phyloP scores from a whole-genome alignment of 1,284 basidiomycete species.

The Wallemia mellicola region DNA sequence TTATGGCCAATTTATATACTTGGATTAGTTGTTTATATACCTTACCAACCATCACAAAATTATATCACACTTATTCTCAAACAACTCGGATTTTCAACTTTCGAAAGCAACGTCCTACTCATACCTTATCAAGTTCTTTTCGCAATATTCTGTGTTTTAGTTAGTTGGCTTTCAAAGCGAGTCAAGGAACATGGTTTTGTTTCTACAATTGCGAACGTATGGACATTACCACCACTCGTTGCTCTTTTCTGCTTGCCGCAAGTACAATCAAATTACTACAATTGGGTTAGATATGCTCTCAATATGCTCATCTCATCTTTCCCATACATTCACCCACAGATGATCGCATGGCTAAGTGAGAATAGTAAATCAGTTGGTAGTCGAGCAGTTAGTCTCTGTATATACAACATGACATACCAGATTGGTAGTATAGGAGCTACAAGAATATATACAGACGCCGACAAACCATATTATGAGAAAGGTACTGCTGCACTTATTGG shows the following conservation, averaged over 20 bases:
- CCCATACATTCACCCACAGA: not conserved
- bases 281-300: not conserved
- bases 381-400: not conserved
- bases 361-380: not conserved
- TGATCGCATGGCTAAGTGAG: not conserved
- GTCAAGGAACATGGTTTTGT: not conserved
- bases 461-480: not conserved
- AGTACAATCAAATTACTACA: not conserved
- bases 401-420: not conserved
- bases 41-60: not conserved
- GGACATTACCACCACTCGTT: not conserved
- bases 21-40: not conserved
- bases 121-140: not conserved
- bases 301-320: not conserved
- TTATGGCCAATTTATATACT: slow-evolving; percentile 16
- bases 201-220: not conserved
- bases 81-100: not conserved
- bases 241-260: not conserved
- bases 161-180: not conserved
- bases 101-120: not conserved
- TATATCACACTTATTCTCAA: not conserved
- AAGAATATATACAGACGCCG: not conserved
- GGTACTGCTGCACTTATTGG: not conserved
- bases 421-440: not conserved
- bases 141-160: not conserved